These are phyloP conservation scores for Penicillium samsonianum DNA, from an alignment of 495 filamentous ascomycete genomes.

Conservation along the genomic window DNA sequence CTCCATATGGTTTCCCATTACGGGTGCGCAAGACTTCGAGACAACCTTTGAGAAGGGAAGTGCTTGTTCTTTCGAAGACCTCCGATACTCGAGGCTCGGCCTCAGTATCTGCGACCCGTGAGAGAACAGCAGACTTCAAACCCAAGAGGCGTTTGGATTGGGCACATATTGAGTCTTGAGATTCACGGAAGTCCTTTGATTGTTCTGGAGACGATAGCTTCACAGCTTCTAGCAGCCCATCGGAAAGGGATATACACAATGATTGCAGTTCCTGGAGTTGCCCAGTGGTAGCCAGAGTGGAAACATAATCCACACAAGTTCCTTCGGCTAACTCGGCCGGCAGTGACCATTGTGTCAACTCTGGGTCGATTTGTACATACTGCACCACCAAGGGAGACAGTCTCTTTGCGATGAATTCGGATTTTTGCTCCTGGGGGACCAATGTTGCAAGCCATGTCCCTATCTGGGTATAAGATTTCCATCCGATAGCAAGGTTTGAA, in stretches of 20 bases:
- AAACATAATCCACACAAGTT: conserved; percentile 44
- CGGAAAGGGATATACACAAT: conserved; percentile 57
- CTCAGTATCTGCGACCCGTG: conserved; percentile 29
- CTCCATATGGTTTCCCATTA: conserved; percentile 83
- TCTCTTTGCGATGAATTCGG: conserved; percentile 47
- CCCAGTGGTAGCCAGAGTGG: conserved; percentile 26
- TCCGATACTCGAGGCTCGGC: conserved; percentile 22
- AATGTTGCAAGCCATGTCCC: conserved; percentile 48
- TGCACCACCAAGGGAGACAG: conserved; percentile 60
- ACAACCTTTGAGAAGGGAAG: conserved; percentile 50
- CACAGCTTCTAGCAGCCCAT: conserved; percentile 60
- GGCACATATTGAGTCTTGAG: conserved; percentile 63
- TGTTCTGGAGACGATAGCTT: conserved; percentile 74
- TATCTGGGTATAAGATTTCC: conserved; percentile 68
- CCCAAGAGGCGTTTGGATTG: conserved; percentile 64
- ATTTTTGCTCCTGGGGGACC: conserved; percentile 48
- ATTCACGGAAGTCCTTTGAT: conserved; percentile 69
- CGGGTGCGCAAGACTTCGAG: conserved; percentile 53
- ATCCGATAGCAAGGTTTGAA: conserved; percentile 64
- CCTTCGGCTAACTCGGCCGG: conserved; percentile 37
- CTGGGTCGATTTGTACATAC: conserved; percentile 53
- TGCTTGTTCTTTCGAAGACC: conserved; percentile 31
- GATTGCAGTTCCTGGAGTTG: conserved; percentile 37
- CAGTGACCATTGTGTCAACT: conserved; percentile 52
- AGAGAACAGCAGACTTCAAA: conserved; percentile 52